Evolutionary conservation across 2,329 filamentous ascomycete species (phyloP), one percentile per base, ranked within the genome.

Genomic region (Laburnicola sp.): DNA sequence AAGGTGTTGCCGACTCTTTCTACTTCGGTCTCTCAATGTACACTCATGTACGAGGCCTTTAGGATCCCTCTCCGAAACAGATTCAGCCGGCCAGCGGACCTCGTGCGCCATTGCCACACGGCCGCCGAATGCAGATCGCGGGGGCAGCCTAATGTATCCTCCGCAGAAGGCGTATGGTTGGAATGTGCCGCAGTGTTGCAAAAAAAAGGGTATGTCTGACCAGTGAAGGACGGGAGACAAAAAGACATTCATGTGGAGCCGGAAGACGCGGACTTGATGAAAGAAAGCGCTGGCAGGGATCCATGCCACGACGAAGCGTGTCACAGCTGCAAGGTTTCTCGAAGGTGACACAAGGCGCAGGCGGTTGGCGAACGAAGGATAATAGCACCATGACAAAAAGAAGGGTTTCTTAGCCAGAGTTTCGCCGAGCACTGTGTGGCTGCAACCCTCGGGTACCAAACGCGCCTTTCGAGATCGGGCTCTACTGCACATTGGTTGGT

Each of bases 181-280:
- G 46, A 37, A 52, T 49, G 42, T 57, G 45, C 47, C 47, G 54
- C 48, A 25, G 54, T 54, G 48, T 49, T 43, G 53, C 57, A 56
- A 44, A 47, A 37, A 16, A 53, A 52, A 47, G 27, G 23, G 44
- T 47, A 34, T 52, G 46, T 54, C 50, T 54, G 52, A 53, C 50
- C 35, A 53, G 48, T 40, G 50, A 48, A 28, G 38, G 47, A 52
- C 36, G 49, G 48, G 35, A 35, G 30, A 39, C 32, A 58, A 55
- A 56, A 53, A 26, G 25, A 50, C 46, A n/a, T 50, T 50, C 42
- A 50, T 54, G 56, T 58, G 55, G 49, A 55, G 53, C 59, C 55
- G 58, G 57, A 57, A 51, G 53, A 51, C 51, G 56, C 50, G 48
- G 50, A 53, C 50, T 56, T 52, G 37, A 55, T 50, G 30, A 53